These are phyloP conservation scores for Danielia oregonensis DNA, from an alignment of 805 yeast species.

Conservation along the genomic window DNA sequence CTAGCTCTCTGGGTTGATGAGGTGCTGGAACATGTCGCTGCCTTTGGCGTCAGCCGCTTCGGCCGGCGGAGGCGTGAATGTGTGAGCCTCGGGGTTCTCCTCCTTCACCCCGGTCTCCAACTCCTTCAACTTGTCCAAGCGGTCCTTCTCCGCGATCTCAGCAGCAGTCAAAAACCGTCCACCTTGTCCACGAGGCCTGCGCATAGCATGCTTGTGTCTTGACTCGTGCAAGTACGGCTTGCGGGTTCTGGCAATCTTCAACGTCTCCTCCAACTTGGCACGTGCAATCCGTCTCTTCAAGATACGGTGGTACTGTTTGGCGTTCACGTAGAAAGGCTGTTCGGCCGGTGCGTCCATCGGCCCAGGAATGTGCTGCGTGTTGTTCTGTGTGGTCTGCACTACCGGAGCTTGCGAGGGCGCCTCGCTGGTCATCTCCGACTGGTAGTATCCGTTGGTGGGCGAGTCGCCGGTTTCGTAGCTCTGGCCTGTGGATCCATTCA, in stretches of 20 bases:
- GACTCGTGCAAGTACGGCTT: conserved; percentile 95
- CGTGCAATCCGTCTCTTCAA: conserved; percentile 90
- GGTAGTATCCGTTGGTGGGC: conserved; percentile 12
- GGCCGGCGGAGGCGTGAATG: background rate
- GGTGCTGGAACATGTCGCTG: conserved; percentile 5
- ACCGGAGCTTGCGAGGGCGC: conserved; percentile 11
- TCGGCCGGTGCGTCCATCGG: conserved; percentile 39
- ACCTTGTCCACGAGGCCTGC: conserved; percentile 98
- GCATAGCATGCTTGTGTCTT: conserved; percentile 98
- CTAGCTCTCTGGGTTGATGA: too few relatives aligned
- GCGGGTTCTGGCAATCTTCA: conserved; percentile 84
- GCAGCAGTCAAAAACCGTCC: conserved; percentile 96
- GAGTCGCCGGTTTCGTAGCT: conserved; percentile 13
- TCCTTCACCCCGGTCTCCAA: conserved; percentile 15
- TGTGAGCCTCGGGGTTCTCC: background rate
- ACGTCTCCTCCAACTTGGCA: conserved; percentile 84
- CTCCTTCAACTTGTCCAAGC: conserved; percentile 36
- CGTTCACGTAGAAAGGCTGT: conserved; percentile 96
- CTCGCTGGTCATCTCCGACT: conserved; percentile 11
- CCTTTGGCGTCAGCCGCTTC: conserved; percentile 2
- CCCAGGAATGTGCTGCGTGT: conserved; percentile 6
- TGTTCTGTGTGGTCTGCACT: conserved; percentile 7
- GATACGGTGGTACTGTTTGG: conserved; percentile 95
- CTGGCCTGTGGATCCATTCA: conserved; percentile 6
- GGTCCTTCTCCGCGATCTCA: conserved; percentile 44